A percentile compares a stretch with the other conserved stretches of the same genome.
phyloP scores from a whole-genome alignment of 495 filamentous ascomycete genomes.

The Amorphotheca resinae region DNA sequence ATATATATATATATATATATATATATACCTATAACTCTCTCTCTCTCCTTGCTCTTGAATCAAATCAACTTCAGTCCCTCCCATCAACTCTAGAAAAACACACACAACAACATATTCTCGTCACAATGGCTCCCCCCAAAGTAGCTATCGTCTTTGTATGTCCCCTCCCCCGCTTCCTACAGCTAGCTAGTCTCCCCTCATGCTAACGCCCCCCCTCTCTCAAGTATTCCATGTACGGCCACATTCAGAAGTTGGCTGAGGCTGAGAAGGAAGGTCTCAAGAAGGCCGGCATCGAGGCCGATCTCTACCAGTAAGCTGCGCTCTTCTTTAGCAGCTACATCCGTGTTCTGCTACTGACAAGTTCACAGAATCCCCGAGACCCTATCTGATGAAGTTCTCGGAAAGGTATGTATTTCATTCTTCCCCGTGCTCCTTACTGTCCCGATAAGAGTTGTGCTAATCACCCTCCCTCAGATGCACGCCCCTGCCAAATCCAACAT shows the following conservation, averaged over 20 bases:
- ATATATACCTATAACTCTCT: no score
- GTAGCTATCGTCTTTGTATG: slow-evolving; percentile 23
- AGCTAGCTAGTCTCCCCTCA: no score
- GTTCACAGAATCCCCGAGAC: slow-evolving; percentile 56
- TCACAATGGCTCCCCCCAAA: slow-evolving; percentile 22
- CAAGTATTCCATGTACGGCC: slow-evolving; percentile 95
- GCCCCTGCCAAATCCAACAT: slow-evolving; percentile 66
- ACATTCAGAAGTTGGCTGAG: slow-evolving; percentile 72
- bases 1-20: no score
- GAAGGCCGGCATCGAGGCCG: slow-evolving; percentile 56
- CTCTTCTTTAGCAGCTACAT: no score
- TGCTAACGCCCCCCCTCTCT: slow-evolving; percentile 9
- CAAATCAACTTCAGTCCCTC: no score
- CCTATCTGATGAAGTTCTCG: slow-evolving; percentile 66
- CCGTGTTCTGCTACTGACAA: neutral
- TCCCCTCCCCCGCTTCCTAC: no score
- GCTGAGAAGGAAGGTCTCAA: slow-evolving; percentile 87
- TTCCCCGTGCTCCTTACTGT: neutral
- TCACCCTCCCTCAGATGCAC: slow-evolving; percentile 54
- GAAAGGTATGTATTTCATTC: slow-evolving; percentile 20
- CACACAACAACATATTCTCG: neutral
- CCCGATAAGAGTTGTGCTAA: no score
- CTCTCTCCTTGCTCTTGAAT: no score
- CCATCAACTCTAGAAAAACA: no score
- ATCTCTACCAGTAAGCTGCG: slow-evolving; percentile 63